Base-by-base conservation (phyloP, 2,329 filamentous ascomycete species). In the Alternaria arbusti region DNA sequence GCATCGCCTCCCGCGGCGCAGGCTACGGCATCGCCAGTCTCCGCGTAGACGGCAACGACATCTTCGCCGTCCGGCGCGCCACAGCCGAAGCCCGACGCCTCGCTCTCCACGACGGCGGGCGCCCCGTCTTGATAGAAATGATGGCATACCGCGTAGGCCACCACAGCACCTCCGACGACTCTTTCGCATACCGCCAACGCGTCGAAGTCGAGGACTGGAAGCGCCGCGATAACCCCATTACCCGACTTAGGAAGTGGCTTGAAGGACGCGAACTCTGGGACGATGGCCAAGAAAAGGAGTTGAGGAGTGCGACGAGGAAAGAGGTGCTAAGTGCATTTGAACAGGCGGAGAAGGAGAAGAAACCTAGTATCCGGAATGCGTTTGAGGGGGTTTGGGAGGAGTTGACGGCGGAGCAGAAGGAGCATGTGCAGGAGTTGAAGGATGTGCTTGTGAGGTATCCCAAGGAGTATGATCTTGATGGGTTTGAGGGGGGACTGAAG, bases 141-240 rank as follows among this genome's bases (percentile, higher is more conserved):
- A 97, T 99, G 92, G 95, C 92, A 23, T 99, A 99, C 82, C 93
- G 96, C n/a, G 94, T 98, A 46, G 95, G 92, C 7, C 94, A 99
- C 78, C 96, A 99, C 83, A 97, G 93, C 80, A 99, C 96, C 1
- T 96, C 92, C 0, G 96, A 99, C 76, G 96, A 99, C 81, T 96
- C 92, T 25, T 99, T 97, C 75, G 96, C 96, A 0, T 99, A 99
- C 82, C 91, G 96, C 9, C 94, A 94, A 2, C 89, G 91, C 25
- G 90, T 97, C 1, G 96, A 99, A 76, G 96, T 99, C 8, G 92
- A 97, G 77, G 93, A 97, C 78, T 97, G 94, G 94, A 97, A 96
- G 80, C 80, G 93, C 0, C 85, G 94, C 12, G 94, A 97, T 76
- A 97, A 97, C 74, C 94, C 94, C 2, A 91, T 97, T 54, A 93